These are phyloP conservation scores for Torrubiellomyces zombiae DNA, from an alignment of 2,329 filamentous ascomycete species.

Conservation along the genomic window DNA sequence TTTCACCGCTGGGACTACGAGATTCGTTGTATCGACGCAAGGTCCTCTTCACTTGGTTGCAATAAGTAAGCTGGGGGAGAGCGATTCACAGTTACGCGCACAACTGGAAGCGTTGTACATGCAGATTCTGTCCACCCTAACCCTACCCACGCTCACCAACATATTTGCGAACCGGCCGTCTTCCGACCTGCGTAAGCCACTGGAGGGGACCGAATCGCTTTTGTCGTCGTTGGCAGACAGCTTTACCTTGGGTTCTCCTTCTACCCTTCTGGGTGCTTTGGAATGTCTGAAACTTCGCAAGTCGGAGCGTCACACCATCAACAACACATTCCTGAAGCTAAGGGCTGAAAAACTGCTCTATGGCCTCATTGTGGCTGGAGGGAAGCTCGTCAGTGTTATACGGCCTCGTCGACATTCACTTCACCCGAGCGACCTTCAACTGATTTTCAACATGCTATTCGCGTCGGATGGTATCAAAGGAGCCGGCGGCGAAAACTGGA, in stretches of 20 bases:
- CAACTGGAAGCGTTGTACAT: slow-evolving; percentile 93
- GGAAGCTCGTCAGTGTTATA: slow-evolving; percentile 85
- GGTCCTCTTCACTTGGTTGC: slow-evolving; percentile 86
- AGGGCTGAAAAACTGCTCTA: slow-evolving; percentile 71
- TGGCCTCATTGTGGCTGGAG: slow-evolving; percentile 82
- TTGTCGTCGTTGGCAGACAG: slow-evolving; percentile 86
- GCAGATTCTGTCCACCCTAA: slow-evolving; percentile 93
- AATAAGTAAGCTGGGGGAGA: slow-evolving; percentile 84
- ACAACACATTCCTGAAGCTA: slow-evolving; percentile 68
- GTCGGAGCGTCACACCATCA: slow-evolving; percentile 69
- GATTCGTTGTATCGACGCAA: slow-evolving; percentile 72
- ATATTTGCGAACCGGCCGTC: slow-evolving; percentile 84
- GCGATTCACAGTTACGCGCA: slow-evolving; percentile 67
- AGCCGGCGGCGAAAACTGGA: slow-evolving; percentile 89
- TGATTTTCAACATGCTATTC: slow-evolving; percentile 99
- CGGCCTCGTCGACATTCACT: slow-evolving; percentile 87
- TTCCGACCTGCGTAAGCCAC: slow-evolving; percentile 76
- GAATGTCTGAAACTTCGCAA: slow-evolving; percentile 91
- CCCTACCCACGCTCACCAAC: slow-evolving; percentile 67
- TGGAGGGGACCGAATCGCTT: slow-evolving; percentile 81
- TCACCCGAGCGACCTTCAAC: slow-evolving; percentile 84
- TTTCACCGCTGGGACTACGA: slow-evolving; percentile 73
- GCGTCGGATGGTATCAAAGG: slow-evolving; percentile 84
- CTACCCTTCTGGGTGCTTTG: slow-evolving; percentile 71
- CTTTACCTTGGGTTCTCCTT: slow-evolving; percentile 84